Evolutionary conservation across 1,139 yeast genomes (phyloP).

Genomic region (Nakaseomyces sp.): DNA sequence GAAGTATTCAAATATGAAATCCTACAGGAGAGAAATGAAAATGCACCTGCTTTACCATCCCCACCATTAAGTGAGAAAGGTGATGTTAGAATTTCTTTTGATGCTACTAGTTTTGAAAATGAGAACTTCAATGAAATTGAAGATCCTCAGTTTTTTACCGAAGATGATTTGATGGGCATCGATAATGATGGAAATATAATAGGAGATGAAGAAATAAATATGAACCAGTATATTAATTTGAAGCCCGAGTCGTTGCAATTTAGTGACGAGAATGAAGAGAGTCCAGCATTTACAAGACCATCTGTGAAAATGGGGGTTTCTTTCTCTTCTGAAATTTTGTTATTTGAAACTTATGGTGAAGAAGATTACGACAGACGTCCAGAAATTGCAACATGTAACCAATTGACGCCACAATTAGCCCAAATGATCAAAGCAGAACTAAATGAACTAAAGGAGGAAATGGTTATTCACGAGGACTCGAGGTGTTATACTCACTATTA

Average conservation of each 20-base stretch:
- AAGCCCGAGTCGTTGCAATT: background rate
- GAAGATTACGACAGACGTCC: conserved; percentile 91
- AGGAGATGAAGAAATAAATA: background rate
- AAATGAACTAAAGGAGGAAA: conserved; percentile 64
- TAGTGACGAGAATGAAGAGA: background rate
- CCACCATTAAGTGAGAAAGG: background rate
- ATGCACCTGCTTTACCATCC: background rate
- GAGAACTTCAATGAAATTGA: conserved; percentile 21
- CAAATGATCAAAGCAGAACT: conserved; percentile 82
- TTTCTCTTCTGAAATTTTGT: conserved; percentile 74
- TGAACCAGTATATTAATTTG: background rate
- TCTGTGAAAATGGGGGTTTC: conserved; percentile 37
- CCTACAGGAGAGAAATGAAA: background rate
- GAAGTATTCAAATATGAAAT: conserved; percentile 1
- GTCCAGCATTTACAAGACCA: background rate
- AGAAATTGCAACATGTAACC: conserved; percentile 88
- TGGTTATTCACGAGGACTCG: conserved; percentile 76
- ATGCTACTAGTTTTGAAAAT: conserved; percentile 19
- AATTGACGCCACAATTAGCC: conserved; percentile 79
- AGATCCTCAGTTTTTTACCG: conserved; percentile 2
- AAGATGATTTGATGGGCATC: background rate
- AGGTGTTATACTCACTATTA: conserved; percentile 78
- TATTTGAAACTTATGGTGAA: conserved; percentile 79
- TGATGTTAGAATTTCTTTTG: background rate
- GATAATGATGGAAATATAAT: background rate